Evolutionary conservation across 805 yeast species (phyloP), one percentile per base, ranked within the genome.

Genomic region (Saturnispora halmiae): DNA sequence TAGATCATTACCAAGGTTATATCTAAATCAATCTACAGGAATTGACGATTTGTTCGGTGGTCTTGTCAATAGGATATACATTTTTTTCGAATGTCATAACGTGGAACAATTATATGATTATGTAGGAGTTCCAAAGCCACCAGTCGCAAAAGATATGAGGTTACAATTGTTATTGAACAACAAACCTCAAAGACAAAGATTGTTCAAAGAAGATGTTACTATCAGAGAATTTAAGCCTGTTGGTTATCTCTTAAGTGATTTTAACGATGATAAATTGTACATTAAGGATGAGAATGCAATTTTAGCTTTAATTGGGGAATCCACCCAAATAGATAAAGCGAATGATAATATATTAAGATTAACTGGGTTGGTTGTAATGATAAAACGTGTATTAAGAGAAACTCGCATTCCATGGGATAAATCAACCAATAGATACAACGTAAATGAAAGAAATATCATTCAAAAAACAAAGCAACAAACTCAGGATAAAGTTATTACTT

Each of bases 201-300:
- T 70, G 40, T 81, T 79, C 52, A 59, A 64, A 34, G 90, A 82
- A 51, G 92, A 82, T 59, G 75, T 79, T 11, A 58, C 66, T 18
- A 61, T 77, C 47, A 74, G 73, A 44, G 87, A 79, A 46, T 79
- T 77, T 51, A 60, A 65, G 22, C 71, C 80, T 4, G 63, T 82
- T 14, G 70, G 69, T 19, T 68, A 63, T 46, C 69, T 67, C 39
- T 65, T 80, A 41, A 68, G 67, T 38, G 88, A 80, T 53, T 81
- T 79, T 48, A 65, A 77, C 47, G 87, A 81, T 50, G 63, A 61
- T 24, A 62, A 60, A 35, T 58, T 75, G 21, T 70, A 72, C 26
- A 60, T 48, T 22, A 53, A 51, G 26, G 52, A 55, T 26, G 59
- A 56, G 34, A 41, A 42, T 4, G 52, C 59, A 3, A 54, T 54